Base-by-base conservation (phyloP, 2,329 filamentous ascomycete species). In the Colletotrichum acutatum region DNA sequence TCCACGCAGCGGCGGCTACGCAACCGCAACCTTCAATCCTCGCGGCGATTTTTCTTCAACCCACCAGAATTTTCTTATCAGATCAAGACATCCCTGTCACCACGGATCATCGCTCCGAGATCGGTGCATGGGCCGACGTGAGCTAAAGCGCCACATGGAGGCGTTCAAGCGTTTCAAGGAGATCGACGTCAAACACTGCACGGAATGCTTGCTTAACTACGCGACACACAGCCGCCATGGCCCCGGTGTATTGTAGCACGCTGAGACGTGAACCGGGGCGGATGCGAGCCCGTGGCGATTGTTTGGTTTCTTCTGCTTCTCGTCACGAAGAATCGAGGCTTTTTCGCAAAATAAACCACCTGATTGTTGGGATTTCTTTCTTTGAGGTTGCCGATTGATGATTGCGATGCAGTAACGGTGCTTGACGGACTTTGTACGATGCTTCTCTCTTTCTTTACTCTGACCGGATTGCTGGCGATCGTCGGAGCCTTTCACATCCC, bases 401-500 rank as follows among this genome's bases (percentile, higher is more conserved):
- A 61, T 19, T 52, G 34, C 19, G 32, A 60, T 34, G 57, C 57
- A 58, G 34, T 46, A 62, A 46, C 42, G 19, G 42, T 26, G 9
- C 49, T 59, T 32, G 14, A 56, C 49, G 11, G 30, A n/a, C 30
- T 24, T n/a, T 22, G 42, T n/a, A 68, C 46, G 32, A 74, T 72
- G 68, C 70, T 54, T 37, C 30, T 57, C 4, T 49, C 28, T 11
- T 54, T 63, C 52, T 26, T 34, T 28, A n/a, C 46, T 28, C 28
- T 68, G 34, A 56, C 52, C 32, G 70, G 66, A 32, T 66, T 65
- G 34, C 65, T 72, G 32, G 65, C 65, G 30, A 54, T 53, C 24
- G 64, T 58, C 46, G 60, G 24, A 32, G 72, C 72, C 61, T 65
- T 54, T 56, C 49, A 72, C 58, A 72, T 84, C 32, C 78, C 79